Percentiles rank a stretch among this genome's conserved stretches.
phyloP scores from a whole-genome alignment of 495 filamentous ascomycete species.

The Lasiosphaeria miniovina region DNA sequence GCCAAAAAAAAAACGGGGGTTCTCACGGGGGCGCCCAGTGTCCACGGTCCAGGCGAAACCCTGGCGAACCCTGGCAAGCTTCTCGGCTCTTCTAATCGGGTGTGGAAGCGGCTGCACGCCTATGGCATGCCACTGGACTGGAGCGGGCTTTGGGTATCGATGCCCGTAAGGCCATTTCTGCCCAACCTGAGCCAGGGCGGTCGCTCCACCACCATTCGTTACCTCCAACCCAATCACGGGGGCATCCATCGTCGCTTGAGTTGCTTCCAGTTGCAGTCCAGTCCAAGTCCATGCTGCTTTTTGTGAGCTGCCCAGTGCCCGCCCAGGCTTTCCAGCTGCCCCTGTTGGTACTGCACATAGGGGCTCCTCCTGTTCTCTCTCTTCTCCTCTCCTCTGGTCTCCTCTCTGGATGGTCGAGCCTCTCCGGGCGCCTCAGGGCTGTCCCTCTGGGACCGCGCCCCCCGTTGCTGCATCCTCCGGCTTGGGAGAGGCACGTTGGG shows the following conservation, averaged over 20 bases:
- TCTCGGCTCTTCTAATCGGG: constrained; percentile 9
- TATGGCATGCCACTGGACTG: constrained; percentile 30
- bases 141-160: constrained; percentile 33
- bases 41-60: constrained; percentile 26
- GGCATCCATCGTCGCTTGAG: constrained; percentile 13
- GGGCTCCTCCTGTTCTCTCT: constrained; percentile 12
- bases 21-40: constrained; percentile 18
- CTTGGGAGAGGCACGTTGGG: constrained; percentile 1
- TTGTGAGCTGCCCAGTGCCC: not conserved
- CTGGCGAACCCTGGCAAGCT: constrained; percentile 24
- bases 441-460: not conserved
- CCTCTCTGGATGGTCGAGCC: not conserved
- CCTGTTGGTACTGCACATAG: constrained; percentile 5
- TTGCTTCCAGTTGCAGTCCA: constrained; percentile 2
- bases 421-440: not conserved
- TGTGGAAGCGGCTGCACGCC: constrained; percentile 29
- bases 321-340: no score
- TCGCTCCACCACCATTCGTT: constrained; percentile 30
- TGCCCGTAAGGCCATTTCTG: constrained; percentile 34
- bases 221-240: constrained; percentile 27
- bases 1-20: constrained; percentile 16
- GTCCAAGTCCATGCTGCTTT: not conserved
- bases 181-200: constrained; percentile 35
- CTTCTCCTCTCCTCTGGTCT: not conserved
- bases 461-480: constrained; percentile 8